Evolutionary conservation across 1,284 basidiomycete genomes (phyloP), one percentile per base, ranked within the genome.

Genomic region (Veloboletus limbatus): DNA sequence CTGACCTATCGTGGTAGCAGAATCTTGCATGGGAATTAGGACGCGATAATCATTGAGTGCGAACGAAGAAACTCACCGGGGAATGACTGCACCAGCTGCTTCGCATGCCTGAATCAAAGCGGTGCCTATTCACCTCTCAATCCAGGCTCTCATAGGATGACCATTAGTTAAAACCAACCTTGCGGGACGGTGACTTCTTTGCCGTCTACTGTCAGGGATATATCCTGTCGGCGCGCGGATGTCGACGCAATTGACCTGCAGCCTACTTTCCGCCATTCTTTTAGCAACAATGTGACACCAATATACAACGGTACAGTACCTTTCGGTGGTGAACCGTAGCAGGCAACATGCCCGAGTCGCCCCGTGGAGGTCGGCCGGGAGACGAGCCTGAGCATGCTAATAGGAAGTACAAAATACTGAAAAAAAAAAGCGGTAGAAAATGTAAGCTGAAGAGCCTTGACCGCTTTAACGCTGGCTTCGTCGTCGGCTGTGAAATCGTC

Each of bases 51-150:
- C 10, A 2, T 8, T 10, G 9, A 31, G 34, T 9, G 17, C 21
- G 3, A 26, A 32, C 13, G 6, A 34, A 28, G 45, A 40, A 49
- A 67, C 76, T 49, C 56, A 88, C 85, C 87, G 74, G 47, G 88
- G 88, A 68, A 92, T 82, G 45, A 78, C 73, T 32, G 86, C 76
- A 39, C 88, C 88, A 45, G 89, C 89, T 50, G 87, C 88, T 65
- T 92, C 88, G 69, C 96, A 98, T 47, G 96, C 96, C 73, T 98
- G 96, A 67, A 98, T 97, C 58, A 99, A 77, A 20, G 95, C 92
- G 55, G 91, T 88, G 40, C 93, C 92, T 91, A 51, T 49, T 40
- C 43, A 48, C 18, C 26, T 51, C 47, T 54, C 57, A 50, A 48
- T 40, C 30, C 39, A 17, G 27, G 38, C 25, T 43, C 48, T 31